Conservation (phyloP, 2,329 filamentous ascomycete genomes). For the Neonectria hederae region DNA sequence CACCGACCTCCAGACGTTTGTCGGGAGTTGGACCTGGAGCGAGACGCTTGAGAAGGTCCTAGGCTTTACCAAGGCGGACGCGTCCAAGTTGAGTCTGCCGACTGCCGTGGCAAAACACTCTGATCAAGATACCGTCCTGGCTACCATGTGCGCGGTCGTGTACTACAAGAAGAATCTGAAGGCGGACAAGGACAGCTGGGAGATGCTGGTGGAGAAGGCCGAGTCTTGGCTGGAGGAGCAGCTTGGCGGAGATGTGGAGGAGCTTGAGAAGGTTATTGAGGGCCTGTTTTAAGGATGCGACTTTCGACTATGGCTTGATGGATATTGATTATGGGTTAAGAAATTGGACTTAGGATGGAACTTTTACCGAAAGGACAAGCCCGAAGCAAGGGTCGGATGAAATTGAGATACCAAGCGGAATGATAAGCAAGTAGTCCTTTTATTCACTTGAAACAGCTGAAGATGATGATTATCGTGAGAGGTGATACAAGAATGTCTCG, state of each 20-base stretch:
- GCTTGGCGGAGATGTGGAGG: conserved; percentile 22
- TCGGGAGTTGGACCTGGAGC: conserved; percentile 46
- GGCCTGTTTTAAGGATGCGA: conserved; percentile 24
- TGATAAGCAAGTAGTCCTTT: not conserved
- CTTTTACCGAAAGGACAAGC: not conserved
- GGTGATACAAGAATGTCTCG: too few species aligned
- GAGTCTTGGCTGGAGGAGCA: conserved; percentile 56
- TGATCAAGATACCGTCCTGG: conserved; percentile 30
- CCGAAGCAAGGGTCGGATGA: not conserved
- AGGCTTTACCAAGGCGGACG: conserved; percentile 27
- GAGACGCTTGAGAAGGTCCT: conserved; percentile 41
- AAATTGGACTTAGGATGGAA: not conserved
- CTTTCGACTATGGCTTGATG: not conserved
- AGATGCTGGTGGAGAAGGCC: conserved; percentile 70
- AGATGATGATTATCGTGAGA: not conserved
- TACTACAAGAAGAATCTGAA: conserved; percentile 56
- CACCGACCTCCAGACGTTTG: conserved; percentile 60
- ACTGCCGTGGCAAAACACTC: not conserved
- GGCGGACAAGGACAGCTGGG: conserved; percentile 66
- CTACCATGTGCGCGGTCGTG: conserved; percentile 44
- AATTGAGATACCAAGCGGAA: not conserved
- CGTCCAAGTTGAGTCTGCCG: conserved; percentile 18
- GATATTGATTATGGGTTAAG: not conserved
- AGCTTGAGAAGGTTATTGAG: conserved; percentile 30
- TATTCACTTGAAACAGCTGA: not conserved